phyloP scores from a whole-genome alignment of 495 filamentous ascomycete genomes.

The Penicillium bovifimosum region DNA sequence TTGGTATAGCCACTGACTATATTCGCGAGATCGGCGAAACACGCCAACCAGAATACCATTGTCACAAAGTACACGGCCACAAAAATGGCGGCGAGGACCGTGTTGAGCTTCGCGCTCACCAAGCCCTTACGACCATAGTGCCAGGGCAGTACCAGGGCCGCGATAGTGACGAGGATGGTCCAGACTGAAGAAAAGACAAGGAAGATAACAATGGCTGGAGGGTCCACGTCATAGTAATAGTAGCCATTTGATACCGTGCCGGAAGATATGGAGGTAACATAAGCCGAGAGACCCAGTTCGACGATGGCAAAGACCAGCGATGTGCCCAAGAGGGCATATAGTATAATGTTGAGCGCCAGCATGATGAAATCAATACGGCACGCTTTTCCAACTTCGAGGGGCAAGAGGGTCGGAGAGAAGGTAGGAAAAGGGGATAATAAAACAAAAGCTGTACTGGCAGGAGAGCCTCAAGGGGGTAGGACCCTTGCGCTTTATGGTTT shows the following conservation, averaged over 20 bases:
- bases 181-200: constrained; percentile 23
- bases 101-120: constrained; percentile 18
- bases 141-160: constrained; percentile 21
- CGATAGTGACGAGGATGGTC: constrained; percentile 19
- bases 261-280: constrained; percentile 6
- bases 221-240: constrained; percentile 2
- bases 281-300: constrained; percentile 25
- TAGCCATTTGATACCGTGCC: constrained; percentile 6
- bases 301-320: constrained; percentile 21
- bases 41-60: constrained; percentile 31
- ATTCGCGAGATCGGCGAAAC: constrained; percentile 27
- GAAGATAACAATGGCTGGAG: constrained; percentile 23
- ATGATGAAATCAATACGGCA: constrained; percentile 9
- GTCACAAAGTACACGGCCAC: constrained; percentile 25
- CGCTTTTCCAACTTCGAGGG: too few species aligned
- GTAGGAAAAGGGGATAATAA: not conserved
- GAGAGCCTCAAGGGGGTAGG: not conserved
- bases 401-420: not conserved
- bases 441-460: not conserved
- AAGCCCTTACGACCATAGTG: constrained; percentile 15
- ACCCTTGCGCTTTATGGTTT: constrained; percentile 9
- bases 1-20: constrained; percentile 6
- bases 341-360: constrained; percentile 23
- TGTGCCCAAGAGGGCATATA: constrained; percentile 21
- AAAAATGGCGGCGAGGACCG: constrained; percentile 14